Evolutionary conservation across 2,329 filamentous ascomycete genomes (phyloP).

Genomic region (Paraconiothyrium brasiliense): DNA sequence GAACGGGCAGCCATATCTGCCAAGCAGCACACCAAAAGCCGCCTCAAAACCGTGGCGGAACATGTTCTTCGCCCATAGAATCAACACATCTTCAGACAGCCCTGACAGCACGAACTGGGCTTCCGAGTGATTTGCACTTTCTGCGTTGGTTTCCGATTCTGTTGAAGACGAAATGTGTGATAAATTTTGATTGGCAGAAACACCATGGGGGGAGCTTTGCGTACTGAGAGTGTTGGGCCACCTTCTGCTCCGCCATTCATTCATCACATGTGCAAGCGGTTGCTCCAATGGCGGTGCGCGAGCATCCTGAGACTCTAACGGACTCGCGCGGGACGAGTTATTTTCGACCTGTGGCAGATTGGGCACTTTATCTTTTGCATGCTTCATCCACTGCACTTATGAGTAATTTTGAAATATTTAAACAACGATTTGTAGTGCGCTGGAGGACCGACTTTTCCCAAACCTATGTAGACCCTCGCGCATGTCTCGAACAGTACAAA

Average conservation of each 20-base stretch:
- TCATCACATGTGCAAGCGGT: neutral
- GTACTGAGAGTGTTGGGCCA: neutral
- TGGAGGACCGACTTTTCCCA: neutral
- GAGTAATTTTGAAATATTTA: neutral
- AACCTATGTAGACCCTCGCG: neutral
- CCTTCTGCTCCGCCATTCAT: neutral
- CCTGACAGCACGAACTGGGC: too few species aligned
- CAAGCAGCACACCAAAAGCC: slow-evolving; percentile 18
- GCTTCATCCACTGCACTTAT: slow-evolving; percentile 5
- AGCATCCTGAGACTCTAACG: neutral
- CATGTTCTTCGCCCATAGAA: slow-evolving; percentile 3
- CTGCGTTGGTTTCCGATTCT: neutral
- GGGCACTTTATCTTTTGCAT: neutral
- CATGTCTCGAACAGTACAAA: neutral
- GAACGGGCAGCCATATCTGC: slow-evolving; percentile 22
- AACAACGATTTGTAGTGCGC: neutral
- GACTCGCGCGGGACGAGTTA: neutral
- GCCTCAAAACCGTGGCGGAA: slow-evolving; percentile 20
- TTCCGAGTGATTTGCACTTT: neutral
- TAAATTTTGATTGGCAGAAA: neutral
- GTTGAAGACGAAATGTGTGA: neutral
- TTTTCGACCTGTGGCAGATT: neutral
- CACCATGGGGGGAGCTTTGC: neutral
- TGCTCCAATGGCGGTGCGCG: neutral
- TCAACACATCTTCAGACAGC: neutral